phyloP scores from a whole-genome alignment of 2,329 filamentous ascomycete genomes.

The Chaetomiaceae sp. region DNA sequence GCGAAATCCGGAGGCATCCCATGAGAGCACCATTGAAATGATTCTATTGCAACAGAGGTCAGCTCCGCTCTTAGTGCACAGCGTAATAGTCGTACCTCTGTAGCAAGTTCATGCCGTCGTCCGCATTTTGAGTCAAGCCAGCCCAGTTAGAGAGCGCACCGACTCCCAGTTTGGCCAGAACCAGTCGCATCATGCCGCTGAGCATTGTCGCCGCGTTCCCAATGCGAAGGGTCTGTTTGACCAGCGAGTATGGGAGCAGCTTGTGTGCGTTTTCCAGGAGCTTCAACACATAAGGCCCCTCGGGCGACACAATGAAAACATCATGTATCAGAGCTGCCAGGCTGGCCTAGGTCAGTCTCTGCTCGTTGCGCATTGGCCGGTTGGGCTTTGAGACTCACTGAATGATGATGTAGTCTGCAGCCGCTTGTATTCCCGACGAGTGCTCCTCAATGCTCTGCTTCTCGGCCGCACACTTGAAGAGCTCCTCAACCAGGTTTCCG shows the following conservation, averaged over 20 bases:
- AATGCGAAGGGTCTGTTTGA: conserved; percentile 66
- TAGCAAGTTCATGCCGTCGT: conserved; percentile 75
- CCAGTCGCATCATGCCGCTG: conserved; percentile 62
- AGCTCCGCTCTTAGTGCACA: background rate
- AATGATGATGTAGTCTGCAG: conserved; percentile 61
- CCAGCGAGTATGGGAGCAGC: conserved; percentile 63
- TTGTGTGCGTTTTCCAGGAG: conserved; percentile 64
- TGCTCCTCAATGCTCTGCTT: conserved; percentile 60
- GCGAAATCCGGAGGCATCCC: conserved; percentile 66
- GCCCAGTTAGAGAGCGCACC: conserved; percentile 73
- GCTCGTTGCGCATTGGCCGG: background rate
- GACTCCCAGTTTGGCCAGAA: conserved; percentile 72
- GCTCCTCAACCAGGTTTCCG: conserved; percentile 57
- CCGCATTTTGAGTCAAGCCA: conserved; percentile 61
- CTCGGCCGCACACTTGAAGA: conserved; percentile 55
- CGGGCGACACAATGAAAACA: conserved; percentile 64
- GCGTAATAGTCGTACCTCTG: conserved; percentile 41
- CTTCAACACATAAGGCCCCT: conserved; percentile 67
- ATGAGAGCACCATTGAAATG: conserved; percentile 64
- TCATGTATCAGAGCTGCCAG: conserved; percentile 70
- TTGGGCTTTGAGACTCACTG: conserved; percentile 61
- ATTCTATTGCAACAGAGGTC: conserved; percentile 46
- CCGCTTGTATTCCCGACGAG: conserved; percentile 54
- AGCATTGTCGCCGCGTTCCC: conserved; percentile 81
- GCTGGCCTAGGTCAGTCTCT: conserved; percentile 35